A percentile compares a stretch with the other conserved stretches of the same genome.
phyloP scores from a whole-genome alignment of 805 yeast species.

The Yamadazyma scolyti region DNA sequence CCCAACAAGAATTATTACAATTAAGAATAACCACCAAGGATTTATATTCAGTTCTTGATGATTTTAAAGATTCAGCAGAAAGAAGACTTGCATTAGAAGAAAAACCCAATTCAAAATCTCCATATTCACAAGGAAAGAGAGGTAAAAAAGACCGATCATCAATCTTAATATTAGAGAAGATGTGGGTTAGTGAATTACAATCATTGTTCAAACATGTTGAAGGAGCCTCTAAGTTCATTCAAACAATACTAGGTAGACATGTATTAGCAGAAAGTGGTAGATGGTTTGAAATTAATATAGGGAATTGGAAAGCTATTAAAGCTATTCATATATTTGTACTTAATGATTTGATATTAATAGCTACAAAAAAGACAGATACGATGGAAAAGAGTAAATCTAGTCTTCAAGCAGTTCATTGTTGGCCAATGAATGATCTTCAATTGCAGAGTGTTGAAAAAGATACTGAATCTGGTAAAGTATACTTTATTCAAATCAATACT shows the following conservation, averaged over 20 bases:
- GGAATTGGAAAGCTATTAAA: constrained; percentile 77
- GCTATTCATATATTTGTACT: constrained; percentile 73
- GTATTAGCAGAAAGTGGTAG: constrained; percentile 73
- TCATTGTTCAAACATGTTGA: constrained; percentile 78
- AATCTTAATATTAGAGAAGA: constrained; percentile 66
- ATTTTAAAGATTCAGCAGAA: constrained; percentile 61
- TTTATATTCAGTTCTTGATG: constrained; percentile 53
- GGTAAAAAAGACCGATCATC: constrained; percentile 59
- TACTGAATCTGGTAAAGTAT: constrained; percentile 20
- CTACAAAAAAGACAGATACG: constrained; percentile 50
- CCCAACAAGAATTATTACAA: constrained; percentile 60
- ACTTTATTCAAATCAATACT: constrained; percentile 44
- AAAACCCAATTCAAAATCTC: constrained; percentile 14
- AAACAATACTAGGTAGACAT: constrained; percentile 76
- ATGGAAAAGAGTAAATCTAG: constrained; percentile 28
- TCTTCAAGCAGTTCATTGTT: constrained; percentile 70
- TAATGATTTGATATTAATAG: constrained; percentile 74
- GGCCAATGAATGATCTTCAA: constrained; percentile 65
- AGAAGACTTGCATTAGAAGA: constrained; percentile 47
- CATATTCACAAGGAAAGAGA: constrained; percentile 6
- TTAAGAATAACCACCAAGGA: constrained; percentile 60
- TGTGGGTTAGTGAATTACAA: constrained; percentile 75
- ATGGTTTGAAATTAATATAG: constrained; percentile 84
- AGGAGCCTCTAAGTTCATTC: constrained; percentile 80
- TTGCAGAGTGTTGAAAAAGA: constrained; percentile 36